Evolutionary conservation across 2,329 filamentous ascomycete species (phyloP).

Genomic region (Colletotrichum tofieldiae): DNA sequence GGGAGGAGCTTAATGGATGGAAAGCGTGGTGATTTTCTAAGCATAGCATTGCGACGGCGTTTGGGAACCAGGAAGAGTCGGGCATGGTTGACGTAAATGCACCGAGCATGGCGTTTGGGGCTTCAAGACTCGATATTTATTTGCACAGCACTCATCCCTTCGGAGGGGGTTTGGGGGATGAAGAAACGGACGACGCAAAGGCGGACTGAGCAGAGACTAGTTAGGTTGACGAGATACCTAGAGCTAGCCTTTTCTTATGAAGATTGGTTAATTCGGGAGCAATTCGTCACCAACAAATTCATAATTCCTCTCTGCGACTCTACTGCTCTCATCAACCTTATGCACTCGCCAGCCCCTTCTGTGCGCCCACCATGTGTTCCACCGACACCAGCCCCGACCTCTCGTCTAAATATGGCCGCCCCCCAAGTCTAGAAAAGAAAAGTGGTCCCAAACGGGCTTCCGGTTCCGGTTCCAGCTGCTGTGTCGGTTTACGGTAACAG

Average conservation of each 20-base stretch:
- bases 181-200: constrained; percentile 4
- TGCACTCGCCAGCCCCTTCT: background rate
- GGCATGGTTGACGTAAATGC: constrained; percentile 19
- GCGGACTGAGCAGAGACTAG: background rate
- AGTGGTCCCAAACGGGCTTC: constrained; percentile 5
- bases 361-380: background rate
- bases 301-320: background rate
- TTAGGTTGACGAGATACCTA: constrained; percentile 24
- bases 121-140: constrained; percentile 1
- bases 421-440: background rate
- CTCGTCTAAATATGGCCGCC: constrained; percentile 19
- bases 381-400: background rate
- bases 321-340: background rate
- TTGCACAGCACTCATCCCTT: constrained; percentile 32
- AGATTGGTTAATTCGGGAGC: constrained; percentile 15
- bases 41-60: constrained; percentile 40
- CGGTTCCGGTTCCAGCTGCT: constrained; percentile 33
- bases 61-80: background rate
- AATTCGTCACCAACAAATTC: background rate
- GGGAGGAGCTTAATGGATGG: background rate
- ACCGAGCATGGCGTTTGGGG: constrained; percentile 37
- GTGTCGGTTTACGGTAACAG: constrained; percentile 9
- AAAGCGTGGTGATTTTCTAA: constrained; percentile 3
- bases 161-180: background rate
- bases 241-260: constrained; percentile 8